Percentiles rank a stretch among this genome's conserved stretches.
phyloP scores from a whole-genome alignment of 768 basidiomycete species.

The Suillus clintonianus region DNA sequence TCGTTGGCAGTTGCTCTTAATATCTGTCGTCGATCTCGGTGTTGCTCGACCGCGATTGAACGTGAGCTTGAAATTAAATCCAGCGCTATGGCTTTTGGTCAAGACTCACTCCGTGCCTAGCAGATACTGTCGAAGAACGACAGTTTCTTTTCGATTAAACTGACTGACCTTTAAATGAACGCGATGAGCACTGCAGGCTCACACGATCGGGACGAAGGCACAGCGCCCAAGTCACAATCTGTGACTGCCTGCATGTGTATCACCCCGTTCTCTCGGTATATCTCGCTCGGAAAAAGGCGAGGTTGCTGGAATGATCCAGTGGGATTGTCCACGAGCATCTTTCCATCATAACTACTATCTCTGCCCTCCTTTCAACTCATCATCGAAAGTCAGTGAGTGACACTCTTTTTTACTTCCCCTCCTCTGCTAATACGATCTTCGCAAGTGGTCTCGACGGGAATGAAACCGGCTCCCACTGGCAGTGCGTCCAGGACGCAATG shows the following conservation, averaged over 20 bases:
- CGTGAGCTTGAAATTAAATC: not conserved
- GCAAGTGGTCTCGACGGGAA: constrained; percentile 4
- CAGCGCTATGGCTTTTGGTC: not conserved
- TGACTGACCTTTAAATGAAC: not conserved
- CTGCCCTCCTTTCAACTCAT: not conserved
- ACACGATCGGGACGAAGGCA: not conserved
- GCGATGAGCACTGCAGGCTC: too few relatives aligned
- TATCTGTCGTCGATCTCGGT: not conserved
- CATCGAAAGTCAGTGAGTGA: not conserved
- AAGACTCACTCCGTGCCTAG: not conserved
- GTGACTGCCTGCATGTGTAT: not conserved
- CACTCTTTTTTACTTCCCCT: not conserved
- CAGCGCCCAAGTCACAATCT: constrained; percentile 4
- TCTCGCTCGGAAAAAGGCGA: not conserved
- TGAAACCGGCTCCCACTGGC: not conserved
- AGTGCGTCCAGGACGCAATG: not conserved
- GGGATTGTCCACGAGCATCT: not conserved
- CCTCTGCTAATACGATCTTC: not conserved
- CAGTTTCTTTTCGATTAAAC: not conserved
- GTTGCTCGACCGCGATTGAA: too few relatives aligned
- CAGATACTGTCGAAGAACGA: not conserved
- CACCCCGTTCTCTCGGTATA: not conserved
- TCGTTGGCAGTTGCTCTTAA: not conserved
- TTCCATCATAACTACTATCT: not conserved
- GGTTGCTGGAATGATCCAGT: not conserved